These are phyloP conservation scores for Trypanosoma platydactyli DNA, from an alignment of 208 protist species.

Conservation along the genomic window DNA sequence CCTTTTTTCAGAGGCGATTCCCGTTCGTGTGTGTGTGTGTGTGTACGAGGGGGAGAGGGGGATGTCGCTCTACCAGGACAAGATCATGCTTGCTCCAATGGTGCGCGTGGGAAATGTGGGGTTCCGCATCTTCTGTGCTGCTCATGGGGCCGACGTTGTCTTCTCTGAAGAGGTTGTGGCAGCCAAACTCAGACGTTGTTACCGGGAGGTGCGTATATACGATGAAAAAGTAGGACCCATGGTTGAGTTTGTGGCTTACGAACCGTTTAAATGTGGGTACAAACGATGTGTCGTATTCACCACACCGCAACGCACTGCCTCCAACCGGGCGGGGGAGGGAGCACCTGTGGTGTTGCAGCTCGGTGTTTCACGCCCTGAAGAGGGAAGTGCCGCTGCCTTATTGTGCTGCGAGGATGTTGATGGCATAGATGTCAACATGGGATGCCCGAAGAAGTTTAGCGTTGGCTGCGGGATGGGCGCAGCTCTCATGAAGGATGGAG, in stretches of 20 bases:
- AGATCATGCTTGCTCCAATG: constrained; percentile 95
- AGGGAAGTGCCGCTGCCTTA: constrained; percentile 84
- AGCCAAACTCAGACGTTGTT: constrained; percentile 81
- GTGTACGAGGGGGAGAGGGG: background rate
- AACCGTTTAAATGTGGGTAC: constrained; percentile 69
- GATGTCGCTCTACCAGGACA: constrained; percentile 61
- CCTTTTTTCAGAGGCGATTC: constrained; percentile 15
- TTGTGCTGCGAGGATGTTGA: constrained; percentile 91
- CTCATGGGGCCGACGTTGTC: constrained; percentile 95
- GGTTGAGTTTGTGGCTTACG: constrained; percentile 88
- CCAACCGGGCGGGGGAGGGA: constrained; percentile 7
- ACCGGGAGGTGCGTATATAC: constrained; percentile 62
- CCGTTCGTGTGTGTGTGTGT: constrained; percentile 1
- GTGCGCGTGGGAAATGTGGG: constrained; percentile 92
- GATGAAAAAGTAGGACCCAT: constrained; percentile 36
- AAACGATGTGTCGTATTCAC: constrained; percentile 69
- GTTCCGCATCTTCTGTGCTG: constrained; percentile 89
- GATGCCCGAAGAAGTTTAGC: constrained; percentile 98
- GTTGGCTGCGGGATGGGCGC: constrained; percentile 96
- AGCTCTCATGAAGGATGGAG: constrained; percentile 84
- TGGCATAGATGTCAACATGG: constrained; percentile 99
- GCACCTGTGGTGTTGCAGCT: constrained; percentile 92
- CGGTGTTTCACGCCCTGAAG: constrained; percentile 71
- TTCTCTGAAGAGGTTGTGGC: constrained; percentile 98
- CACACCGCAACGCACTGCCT: constrained; percentile 10